Evolutionary conservation across 352 stramenopile species (phyloP).

Genomic region (Pythium aristosporum): DNA sequence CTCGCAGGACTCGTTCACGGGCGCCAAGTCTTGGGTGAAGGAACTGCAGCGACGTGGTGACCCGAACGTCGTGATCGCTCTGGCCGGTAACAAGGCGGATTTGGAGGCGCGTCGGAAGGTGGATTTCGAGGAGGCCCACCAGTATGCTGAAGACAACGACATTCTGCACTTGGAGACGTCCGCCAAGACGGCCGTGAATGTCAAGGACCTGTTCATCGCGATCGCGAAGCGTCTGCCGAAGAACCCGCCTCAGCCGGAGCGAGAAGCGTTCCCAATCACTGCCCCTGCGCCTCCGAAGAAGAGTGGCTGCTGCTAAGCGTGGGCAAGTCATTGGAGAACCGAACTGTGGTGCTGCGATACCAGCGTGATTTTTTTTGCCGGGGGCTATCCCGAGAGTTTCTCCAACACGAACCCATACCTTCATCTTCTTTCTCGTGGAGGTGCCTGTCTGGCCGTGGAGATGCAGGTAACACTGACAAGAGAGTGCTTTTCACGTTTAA

Average conservation of each 20-base stretch:
- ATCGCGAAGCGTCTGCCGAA: slow-evolving; percentile 91
- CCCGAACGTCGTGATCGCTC: slow-evolving; percentile 95
- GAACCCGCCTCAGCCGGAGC: slow-evolving; percentile 77
- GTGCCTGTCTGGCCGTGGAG: slow-evolving; percentile 1
- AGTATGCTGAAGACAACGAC: slow-evolving; percentile 98
- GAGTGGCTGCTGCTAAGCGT: slow-evolving; percentile 72
- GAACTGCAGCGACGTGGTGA: slow-evolving; percentile 98
- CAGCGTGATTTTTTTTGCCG: slow-evolving; percentile 6
- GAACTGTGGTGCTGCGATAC: slow-evolving; percentile 7
- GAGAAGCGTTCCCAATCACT: slow-evolving; percentile 84
- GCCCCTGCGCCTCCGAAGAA: slow-evolving; percentile 79
- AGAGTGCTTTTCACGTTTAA: slow-evolving; percentile 37
- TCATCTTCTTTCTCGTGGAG: neutral
- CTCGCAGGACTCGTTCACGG: slow-evolving; percentile 93
- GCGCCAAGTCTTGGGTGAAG: slow-evolving; percentile 99
- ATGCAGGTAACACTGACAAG: slow-evolving; percentile 17
- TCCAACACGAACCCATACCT: neutral
- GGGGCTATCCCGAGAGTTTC: slow-evolving; percentile 3
- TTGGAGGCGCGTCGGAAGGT: slow-evolving; percentile 97
- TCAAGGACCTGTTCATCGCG: slow-evolving; percentile 98
- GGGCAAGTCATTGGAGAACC: slow-evolving; percentile 19
- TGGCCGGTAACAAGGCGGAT: slow-evolving; percentile 99
- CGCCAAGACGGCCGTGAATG: slow-evolving; percentile 99
- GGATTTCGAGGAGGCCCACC: slow-evolving; percentile 95
- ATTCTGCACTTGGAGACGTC: slow-evolving; percentile 99